Evolutionary conservation across 1,284 basidiomycete genomes (phyloP).

Genomic region (Apiotrichum laibachii): DNA sequence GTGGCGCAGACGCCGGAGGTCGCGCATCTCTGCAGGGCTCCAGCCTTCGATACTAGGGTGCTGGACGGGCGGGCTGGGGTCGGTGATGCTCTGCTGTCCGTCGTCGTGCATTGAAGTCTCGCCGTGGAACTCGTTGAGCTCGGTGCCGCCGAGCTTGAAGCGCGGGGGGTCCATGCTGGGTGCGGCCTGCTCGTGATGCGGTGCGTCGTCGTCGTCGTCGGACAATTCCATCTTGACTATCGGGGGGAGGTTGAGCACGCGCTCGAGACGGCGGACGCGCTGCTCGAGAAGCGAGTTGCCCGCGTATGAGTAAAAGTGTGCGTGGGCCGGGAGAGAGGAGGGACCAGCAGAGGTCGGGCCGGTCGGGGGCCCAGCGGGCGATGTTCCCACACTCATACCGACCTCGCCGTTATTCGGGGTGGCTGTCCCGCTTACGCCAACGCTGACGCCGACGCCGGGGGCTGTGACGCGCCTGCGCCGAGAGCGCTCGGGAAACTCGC

Average conservation of each 20-base stretch:
- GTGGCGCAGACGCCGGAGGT: conserved; percentile 20
- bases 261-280: conserved; percentile 22
- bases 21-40: conserved; percentile 18
- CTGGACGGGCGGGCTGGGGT: background rate
- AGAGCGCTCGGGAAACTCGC: conserved; percentile 22
- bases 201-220: conserved; percentile 1
- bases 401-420: background rate
- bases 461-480: conserved; percentile 6
- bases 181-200: no score
- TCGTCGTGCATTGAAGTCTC: conserved; percentile 24
- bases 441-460: background rate
- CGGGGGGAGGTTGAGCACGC: conserved; percentile 18
- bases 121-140: conserved; percentile 24
- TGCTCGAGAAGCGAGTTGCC: conserved; percentile 13
- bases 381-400: background rate
- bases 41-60: conserved; percentile 8
- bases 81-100: conserved; percentile 3
- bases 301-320: no score
- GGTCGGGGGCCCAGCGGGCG: background rate
- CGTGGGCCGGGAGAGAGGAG: no score
- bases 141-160: conserved; percentile 21
- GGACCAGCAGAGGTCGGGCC: no score
- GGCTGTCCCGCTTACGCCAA: no score
- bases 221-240: background rate
- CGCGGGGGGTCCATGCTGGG: conserved; percentile 22